Evolutionary conservation across 306 rosid species (phyloP).

Genomic region (Carpinus viminea): DNA sequence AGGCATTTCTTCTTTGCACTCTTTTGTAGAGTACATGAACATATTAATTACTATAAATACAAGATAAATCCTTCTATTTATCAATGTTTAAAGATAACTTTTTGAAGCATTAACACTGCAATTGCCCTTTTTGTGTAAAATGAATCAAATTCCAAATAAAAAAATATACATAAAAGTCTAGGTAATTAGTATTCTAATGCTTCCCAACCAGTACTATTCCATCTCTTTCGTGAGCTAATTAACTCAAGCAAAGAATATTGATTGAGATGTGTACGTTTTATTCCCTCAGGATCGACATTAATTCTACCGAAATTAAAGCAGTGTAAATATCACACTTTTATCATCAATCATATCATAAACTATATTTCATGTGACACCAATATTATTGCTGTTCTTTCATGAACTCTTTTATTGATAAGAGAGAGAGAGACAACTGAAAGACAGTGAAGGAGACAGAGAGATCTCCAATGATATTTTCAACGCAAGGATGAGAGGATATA

Average conservation of each 20-base stretch:
- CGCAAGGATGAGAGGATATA: conserved; percentile 13
- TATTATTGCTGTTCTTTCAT: conserved; percentile 2
- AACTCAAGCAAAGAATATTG: conserved; percentile 12
- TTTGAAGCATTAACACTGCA: background rate
- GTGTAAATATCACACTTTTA: background rate
- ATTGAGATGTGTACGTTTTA: conserved; percentile 9
- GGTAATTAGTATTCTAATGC: conserved; percentile 10
- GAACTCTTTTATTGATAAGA: conserved; percentile 17
- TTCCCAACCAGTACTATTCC: background rate
- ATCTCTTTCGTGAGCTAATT: background rate
- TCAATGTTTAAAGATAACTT: too few species aligned
- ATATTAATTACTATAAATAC: background rate
- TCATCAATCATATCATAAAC: background rate
- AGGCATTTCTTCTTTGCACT: background rate
- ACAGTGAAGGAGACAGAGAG: conserved; percentile 6
- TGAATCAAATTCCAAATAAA: background rate
- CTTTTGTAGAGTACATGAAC: background rate
- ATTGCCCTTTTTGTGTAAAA: background rate
- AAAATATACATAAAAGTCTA: background rate
- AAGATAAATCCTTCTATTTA: too few species aligned
- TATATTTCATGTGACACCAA: background rate
- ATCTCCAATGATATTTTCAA: background rate
- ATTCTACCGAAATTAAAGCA: conserved; percentile 11
- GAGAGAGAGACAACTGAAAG: conserved; percentile 3
- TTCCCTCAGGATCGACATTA: background rate